Conservation (phyloP, 805 yeast species). For the Metschnikowia aberdeeniae region DNA sequence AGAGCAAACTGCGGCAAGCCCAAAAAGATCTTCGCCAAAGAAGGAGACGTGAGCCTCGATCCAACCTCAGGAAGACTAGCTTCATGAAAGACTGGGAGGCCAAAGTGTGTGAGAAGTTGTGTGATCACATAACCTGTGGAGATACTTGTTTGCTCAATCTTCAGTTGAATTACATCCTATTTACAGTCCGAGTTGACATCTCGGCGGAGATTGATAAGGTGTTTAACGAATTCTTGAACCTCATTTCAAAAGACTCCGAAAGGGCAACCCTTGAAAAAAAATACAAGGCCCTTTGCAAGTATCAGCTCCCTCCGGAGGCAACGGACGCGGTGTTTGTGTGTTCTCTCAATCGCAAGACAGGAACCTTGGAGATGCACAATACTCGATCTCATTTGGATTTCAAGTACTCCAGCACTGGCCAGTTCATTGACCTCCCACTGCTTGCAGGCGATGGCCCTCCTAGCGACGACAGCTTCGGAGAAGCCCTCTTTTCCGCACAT, state of each 20-base stretch:
- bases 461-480: neutral
- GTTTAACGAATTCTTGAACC: conserved; percentile 4
- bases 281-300: conserved; percentile 5
- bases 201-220: conserved; percentile 21
- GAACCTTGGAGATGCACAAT: conserved; percentile 31
- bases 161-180: conserved; percentile 36
- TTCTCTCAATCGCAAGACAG: conserved; percentile 35
- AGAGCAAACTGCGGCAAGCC: conserved; percentile 3
- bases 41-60: conserved; percentile 2
- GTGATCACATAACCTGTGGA: conserved; percentile 22
- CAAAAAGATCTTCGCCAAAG: neutral
- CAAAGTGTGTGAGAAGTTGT: conserved; percentile 23
- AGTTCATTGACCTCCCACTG: neutral
- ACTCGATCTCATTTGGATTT: conserved; percentile 26
- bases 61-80: conserved; percentile 6
- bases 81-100: conserved; percentile 32
- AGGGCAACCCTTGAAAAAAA: conserved; percentile 3
- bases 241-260: conserved; percentile 4
- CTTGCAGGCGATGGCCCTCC: neutral
- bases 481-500: neutral
- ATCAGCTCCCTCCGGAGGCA: neutral
- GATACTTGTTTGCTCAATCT: conserved; percentile 31
- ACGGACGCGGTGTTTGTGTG: conserved; percentile 24
- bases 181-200: conserved; percentile 30
- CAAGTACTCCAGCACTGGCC: conserved; percentile 10